Evolutionary conservation across 768 basidiomycete species (phyloP), one percentile per base, ranked within the genome.

Genomic region (Wakefieldia striispora): DNA sequence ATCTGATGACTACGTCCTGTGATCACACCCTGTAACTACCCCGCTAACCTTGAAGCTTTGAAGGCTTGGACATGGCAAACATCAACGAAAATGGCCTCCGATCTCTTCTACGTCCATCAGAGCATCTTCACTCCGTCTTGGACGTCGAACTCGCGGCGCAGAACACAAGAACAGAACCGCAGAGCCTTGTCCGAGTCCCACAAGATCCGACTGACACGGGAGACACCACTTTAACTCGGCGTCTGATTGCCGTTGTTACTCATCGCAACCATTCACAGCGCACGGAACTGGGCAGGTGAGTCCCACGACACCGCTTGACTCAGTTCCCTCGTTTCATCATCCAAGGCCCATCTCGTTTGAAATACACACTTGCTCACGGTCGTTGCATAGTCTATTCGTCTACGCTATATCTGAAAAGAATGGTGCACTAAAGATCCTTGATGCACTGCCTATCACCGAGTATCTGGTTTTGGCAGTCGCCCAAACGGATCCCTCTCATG

Each of bases 271-370:
- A 70, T 44, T 65, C 66, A 57, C 66, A 68, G 43, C 64, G 69
- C 17, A 66, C 66, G n/a, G 81, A 83, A 53, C 74, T 82, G 60
- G 83, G 78, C 53, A 73, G 80, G 82, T 82, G 48, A 36, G 74
- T 65, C n/a, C 20, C 2, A 26, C 39, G 17, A 14, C 19, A 21
- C 20, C 36, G 26, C 14, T 12, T 6, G 19, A 6, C 13, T 16
- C 31, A 14, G 17, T 17, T 12, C 27, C 27, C 10, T 9, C 40
- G 21, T 39, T 27, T 13, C 37, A 23, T n/a, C n/a, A n/a, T n/a
- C n/a, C n/a, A n/a, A n/a, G n/a, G n/a, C n/a, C n/a, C n/a, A n/a
- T n/a, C n/a, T n/a, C n/a, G n/a, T n/a, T n/a, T n/a, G n/a, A n/a
- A n/a, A n/a, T n/a, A n/a, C n/a, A n/a, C n/a, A n/a, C n/a, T n/a